Base-by-base conservation (phyloP, 192 early-diverging fungal genomes). In the Coemansia sp. region DNA sequence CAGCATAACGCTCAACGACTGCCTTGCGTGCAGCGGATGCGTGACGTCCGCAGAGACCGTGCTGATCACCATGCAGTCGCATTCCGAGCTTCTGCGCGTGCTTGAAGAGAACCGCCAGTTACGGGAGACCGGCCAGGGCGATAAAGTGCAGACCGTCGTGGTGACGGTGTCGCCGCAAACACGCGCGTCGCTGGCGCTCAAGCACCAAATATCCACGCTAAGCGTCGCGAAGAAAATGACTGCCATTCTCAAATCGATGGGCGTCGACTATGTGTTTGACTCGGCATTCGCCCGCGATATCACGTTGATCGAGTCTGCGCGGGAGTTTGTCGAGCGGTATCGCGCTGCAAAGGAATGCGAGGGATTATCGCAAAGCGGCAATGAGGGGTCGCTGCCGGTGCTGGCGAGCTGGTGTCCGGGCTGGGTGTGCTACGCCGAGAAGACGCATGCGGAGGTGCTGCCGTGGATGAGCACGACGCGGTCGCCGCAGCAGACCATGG, bases 361-460 rank as follows among this genome's bases (percentile, higher is more conserved):
- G n/a, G n/a, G n/a, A n/a, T n/a, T n/a, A n/a, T n/a, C n/a, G 71
- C 21, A 58, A 67, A 2, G 50, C 38, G 2, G 73, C 28, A 58
- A 51, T 6, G 58, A 35, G n/a, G 52, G 48, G 29, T 45, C 38
- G 11, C 54, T 91, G 32, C 85, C 85, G n/a, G 83, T 88, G 76
- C 56, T 87, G 11, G 85, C 85, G 14, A 87, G 85, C 38, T 73
- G 84, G 52, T 87, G 84, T 51, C 84, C 86, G 47, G 94, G 95
- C 12, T 99, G 95, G 95, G 92, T 99, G 23, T 99, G 97, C 77
- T 99, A 99, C 60, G 94, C 94, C 11, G 97, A 99, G 79, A 99
- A 98, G 77, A 98, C 97, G 0, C 95, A 99, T 59, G 86, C 84
- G 14, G 86, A 89, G 64, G 83, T 95, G 8, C 73, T 99, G 19